Evolutionary conservation across 768 basidiomycete genomes (phyloP).

Genomic region (Hygrocybe coccinea): DNA sequence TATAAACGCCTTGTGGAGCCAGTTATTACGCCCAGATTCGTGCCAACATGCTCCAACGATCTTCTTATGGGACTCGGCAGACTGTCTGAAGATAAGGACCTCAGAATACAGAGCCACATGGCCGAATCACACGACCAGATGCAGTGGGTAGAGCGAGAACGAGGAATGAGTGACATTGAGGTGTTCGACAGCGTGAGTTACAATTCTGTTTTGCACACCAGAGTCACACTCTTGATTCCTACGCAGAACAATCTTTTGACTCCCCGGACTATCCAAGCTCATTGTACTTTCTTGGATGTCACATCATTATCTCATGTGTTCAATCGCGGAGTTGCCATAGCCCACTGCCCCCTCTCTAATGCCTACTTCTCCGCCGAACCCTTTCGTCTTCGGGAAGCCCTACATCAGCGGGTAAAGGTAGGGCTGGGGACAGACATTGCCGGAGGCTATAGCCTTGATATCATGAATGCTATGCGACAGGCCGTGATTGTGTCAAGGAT

Average conservation of each 20-base stretch:
- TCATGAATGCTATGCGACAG: constrained; percentile 76
- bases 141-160: constrained; percentile 59
- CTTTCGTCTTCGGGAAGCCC: constrained; percentile 67
- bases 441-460: constrained; percentile 76
- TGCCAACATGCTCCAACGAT: constrained; percentile 79
- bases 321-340: constrained; percentile 53
- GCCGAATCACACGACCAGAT: constrained; percentile 77
- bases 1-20: constrained; percentile 63
- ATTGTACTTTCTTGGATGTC: constrained; percentile 75
- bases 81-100: constrained; percentile 41
- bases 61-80: constrained; percentile 59
- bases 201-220: background rate
- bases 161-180: constrained; percentile 63
- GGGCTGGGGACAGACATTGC: constrained; percentile 85
- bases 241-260: constrained; percentile 57
- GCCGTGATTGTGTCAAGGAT: constrained; percentile 44
- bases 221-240: background rate
- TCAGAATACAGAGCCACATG: constrained; percentile 75
- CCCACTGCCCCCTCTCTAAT: constrained; percentile 88
- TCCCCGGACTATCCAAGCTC: constrained; percentile 70
- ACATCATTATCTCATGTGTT: constrained; percentile 50
- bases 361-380: constrained; percentile 75
- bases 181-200: constrained; percentile 61
- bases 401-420: constrained; percentile 56
- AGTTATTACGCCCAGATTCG: constrained; percentile 84